A percentile compares a stretch with the other conserved stretches of the same genome.
Evolutionary conservation across 2,329 filamentous ascomycete species (phyloP).

Genomic region (Nigrospora sphaerica): DNA sequence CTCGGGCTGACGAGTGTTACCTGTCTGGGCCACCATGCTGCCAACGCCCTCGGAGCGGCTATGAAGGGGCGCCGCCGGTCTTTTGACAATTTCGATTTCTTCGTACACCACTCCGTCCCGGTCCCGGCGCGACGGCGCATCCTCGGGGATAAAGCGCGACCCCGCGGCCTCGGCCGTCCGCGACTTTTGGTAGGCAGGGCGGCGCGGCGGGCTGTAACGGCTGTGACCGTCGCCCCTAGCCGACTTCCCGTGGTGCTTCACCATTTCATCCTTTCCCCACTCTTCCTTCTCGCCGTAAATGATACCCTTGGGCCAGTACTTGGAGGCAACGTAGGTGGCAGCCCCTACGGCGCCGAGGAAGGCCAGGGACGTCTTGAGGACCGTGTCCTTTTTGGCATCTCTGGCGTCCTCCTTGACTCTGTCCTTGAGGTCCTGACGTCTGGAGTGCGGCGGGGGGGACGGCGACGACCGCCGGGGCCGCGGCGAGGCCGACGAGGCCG

Average conservation of each 20-base stretch:
- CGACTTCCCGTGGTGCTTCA: background rate
- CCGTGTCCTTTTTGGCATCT: background rate
- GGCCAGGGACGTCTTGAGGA: constrained; percentile 25
- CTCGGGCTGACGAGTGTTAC: no score
- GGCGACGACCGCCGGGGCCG: background rate
- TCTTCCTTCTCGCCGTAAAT: constrained; percentile 29
- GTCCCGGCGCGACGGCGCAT: no score
- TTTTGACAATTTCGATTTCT: no score
- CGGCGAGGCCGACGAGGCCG: background rate
- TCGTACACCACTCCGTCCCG: no score
- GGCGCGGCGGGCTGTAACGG: no score
- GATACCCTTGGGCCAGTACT: constrained; percentile 30
- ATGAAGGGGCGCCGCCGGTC: no score
- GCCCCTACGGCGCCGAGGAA: constrained; percentile 30
- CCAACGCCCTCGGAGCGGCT: no score
- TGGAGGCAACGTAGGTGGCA: constrained; percentile 27
- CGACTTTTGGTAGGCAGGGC: no score
- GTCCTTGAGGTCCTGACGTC: background rate
- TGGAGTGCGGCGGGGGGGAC: background rate
- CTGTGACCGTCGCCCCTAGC: background rate
- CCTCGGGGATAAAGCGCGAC: no score
- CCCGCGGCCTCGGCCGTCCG: no score
- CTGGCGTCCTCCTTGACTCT: background rate
- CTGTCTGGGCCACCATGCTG: no score
- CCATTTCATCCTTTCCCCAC: constrained; percentile 20